phyloP scores from a whole-genome alignment of 352 stramenopile genomes.

The Thalassiosira hispida region DNA sequence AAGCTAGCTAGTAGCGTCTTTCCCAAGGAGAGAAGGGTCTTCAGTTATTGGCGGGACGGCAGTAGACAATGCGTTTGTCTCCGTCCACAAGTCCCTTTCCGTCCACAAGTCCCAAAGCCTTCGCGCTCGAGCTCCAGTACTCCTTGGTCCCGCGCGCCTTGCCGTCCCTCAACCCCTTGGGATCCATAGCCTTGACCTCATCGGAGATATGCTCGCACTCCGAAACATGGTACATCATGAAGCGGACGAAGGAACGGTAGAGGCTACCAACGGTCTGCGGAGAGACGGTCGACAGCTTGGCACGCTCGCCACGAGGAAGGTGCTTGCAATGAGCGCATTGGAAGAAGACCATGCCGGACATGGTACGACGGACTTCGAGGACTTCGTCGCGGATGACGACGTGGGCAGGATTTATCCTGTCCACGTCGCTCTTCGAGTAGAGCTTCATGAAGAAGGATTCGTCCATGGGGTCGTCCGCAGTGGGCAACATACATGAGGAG shows the following conservation, averaged over 20 bases:
- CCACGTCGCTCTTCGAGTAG: not conserved
- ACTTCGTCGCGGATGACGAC: constrained; percentile 7
- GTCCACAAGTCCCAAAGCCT: not conserved
- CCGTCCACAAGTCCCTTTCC: not conserved
- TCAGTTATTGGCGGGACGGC: not conserved
- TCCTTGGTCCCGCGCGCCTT: not conserved
- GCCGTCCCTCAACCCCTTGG: too few species aligned
- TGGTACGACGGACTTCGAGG: constrained; percentile 10
- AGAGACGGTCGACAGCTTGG: constrained; percentile 7
- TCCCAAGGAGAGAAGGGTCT: too few species aligned
- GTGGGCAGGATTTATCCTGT: constrained; percentile 16
- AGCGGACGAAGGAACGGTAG: constrained; percentile 2
- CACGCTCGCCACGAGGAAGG: constrained; percentile 4
- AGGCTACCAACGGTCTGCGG: not conserved
- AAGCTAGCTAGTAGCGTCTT: too few species aligned
- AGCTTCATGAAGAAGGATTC: constrained; percentile 7
- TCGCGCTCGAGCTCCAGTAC: constrained; percentile 3
- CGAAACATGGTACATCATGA: constrained; percentile 19
- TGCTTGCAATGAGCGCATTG: constrained; percentile 19
- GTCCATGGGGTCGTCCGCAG: constrained; percentile 3
- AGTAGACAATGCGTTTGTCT: constrained; percentile 9
- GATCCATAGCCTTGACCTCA: not conserved
- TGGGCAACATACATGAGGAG: not conserved
- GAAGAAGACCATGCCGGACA: constrained; percentile 4
- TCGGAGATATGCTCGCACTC: not conserved